These are phyloP conservation scores for Geranium rotundifolium DNA, from an alignment of 345 rosid genomes.

Conservation along the genomic window DNA sequence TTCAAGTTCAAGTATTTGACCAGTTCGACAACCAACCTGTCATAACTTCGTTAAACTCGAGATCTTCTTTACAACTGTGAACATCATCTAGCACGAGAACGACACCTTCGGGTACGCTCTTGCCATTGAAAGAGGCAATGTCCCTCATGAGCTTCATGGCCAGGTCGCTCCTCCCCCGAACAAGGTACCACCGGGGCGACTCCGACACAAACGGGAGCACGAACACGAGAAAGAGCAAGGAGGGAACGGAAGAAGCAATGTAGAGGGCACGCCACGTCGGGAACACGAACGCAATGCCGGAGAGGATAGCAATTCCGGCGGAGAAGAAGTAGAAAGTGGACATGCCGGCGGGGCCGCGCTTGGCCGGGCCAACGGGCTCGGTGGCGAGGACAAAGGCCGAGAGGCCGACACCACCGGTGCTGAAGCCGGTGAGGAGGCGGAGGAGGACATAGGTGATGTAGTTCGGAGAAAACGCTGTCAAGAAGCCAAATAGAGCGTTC, in stretches of 20 bases:
- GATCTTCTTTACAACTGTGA: slow-evolving; percentile 6
- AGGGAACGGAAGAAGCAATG: slow-evolving; percentile 60
- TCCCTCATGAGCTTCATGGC: slow-evolving; percentile 63
- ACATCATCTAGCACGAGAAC: slow-evolving; percentile 28
- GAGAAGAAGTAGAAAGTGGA: slow-evolving; percentile 97
- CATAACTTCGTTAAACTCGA: slow-evolving; percentile 19
- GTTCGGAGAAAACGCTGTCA: slow-evolving; percentile 64
- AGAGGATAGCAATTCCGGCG: slow-evolving; percentile 49
- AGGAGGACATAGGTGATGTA: slow-evolving; percentile 55
- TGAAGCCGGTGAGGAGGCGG: slow-evolving; percentile 70
- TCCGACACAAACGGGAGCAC: slow-evolving; percentile 68
- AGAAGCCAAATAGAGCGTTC: slow-evolving; percentile 62
- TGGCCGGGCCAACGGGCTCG: slow-evolving; percentile 73
- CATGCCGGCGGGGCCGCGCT: slow-evolving; percentile 87
- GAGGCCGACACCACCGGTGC: slow-evolving; percentile 87
- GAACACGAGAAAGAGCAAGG: slow-evolving; percentile 51
- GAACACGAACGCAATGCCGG: slow-evolving; percentile 58
- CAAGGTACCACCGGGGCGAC: slow-evolving; percentile 94
- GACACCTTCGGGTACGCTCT: slow-evolving; percentile 49
- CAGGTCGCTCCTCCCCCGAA: slow-evolving; percentile 51
- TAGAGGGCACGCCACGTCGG: slow-evolving; percentile 71
- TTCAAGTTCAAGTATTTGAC: no score
- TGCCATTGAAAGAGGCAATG: slow-evolving; percentile 53
- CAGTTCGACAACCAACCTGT: no score
- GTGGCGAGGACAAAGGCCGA: slow-evolving; percentile 82